Evolutionary conservation across 768 basidiomycete genomes (phyloP).

Genomic region (Gymnopilus junonius): DNA sequence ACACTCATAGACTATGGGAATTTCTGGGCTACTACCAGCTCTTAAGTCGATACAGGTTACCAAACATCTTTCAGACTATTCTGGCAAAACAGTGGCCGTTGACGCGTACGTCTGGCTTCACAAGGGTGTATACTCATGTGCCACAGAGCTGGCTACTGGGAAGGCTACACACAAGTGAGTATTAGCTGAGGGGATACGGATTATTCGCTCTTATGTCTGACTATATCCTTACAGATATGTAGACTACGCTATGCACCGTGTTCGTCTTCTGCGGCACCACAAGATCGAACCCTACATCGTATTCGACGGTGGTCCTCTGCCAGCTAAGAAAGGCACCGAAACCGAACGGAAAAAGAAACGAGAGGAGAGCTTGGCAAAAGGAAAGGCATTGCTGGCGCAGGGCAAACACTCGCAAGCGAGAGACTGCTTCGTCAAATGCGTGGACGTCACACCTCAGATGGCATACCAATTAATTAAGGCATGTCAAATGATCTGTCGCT

Average conservation of each 20-base stretch:
- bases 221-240: constrained; percentile 69
- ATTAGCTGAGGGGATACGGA: not conserved
- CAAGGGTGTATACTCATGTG: constrained; percentile 87
- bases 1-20: constrained; percentile 68
- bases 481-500: constrained; percentile 14
- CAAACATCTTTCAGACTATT: constrained; percentile 78
- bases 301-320: constrained; percentile 95
- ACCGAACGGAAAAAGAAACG: constrained; percentile 75
- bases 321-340: constrained; percentile 93
- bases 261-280: constrained; percentile 84
- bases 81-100: constrained; percentile 85
- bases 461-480: constrained; percentile 98
- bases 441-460: constrained; percentile 98
- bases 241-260: constrained; percentile 92
- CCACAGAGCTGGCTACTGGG: constrained; percentile 87
- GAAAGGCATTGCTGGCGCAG: constrained; percentile 72
- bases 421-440: constrained; percentile 86
- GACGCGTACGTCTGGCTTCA: constrained; percentile 97
- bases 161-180: constrained; percentile 82
- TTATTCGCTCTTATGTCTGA: not conserved
- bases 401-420: constrained; percentile 83
- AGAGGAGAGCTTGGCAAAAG: constrained; percentile 76
- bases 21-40: constrained; percentile 86
- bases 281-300: constrained; percentile 90
- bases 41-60: constrained; percentile 88